Percentiles rank a stretch among this genome's conserved stretches.
These are phyloP conservation scores for Aureobasidium sp. DNA, from an alignment of 2,329 filamentous ascomycete genomes.

Conservation along the genomic window DNA sequence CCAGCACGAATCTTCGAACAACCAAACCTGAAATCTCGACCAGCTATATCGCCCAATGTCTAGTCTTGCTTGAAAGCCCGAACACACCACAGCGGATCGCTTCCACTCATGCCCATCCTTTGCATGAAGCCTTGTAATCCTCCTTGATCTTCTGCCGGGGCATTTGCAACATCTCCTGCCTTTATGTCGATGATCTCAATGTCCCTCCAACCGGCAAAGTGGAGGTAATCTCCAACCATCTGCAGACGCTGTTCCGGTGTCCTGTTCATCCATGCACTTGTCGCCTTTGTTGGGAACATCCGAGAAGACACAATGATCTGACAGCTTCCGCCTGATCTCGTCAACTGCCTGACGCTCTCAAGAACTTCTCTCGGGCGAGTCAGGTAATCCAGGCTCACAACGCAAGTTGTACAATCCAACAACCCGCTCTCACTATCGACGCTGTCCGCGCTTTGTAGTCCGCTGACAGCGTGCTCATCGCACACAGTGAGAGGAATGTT, in stretches of 20 bases:
- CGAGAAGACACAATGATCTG: slow-evolving; percentile 44
- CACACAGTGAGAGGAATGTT: slow-evolving; percentile 21
- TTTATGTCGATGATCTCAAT: slow-evolving; percentile 45
- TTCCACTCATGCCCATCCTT: slow-evolving; percentile 25
- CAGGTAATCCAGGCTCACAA: slow-evolving; percentile 45
- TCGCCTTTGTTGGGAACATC: slow-evolving; percentile 44
- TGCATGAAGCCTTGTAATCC: slow-evolving; percentile 24
- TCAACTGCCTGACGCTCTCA: slow-evolving; percentile 30
- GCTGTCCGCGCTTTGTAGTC: not conserved
- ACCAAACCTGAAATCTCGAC: not conserved
- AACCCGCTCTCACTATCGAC: slow-evolving; percentile 6
- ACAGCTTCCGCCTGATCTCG: slow-evolving; percentile 36
- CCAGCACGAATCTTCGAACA: not conserved
- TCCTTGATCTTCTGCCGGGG: slow-evolving; percentile 13
- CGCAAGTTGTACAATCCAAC: slow-evolving; percentile 42
- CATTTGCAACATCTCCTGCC: slow-evolving; percentile 15
- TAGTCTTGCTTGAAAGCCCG: slow-evolving; percentile 22
- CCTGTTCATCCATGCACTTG: slow-evolving; percentile 39
- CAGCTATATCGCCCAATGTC: not conserved
- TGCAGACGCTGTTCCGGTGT: slow-evolving; percentile 37
- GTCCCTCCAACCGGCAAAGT: slow-evolving; percentile 42
- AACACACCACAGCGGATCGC: slow-evolving; percentile 39
- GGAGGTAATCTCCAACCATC: slow-evolving; percentile 45
- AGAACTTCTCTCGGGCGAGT: slow-evolving; percentile 39
- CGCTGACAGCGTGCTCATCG: slow-evolving; percentile 4